Percentiles rank a stretch among this genome's conserved stretches.
Evolutionary conservation across 169 alveolate species (phyloP).

Genomic region (Cryptosporidium sp.): DNA sequence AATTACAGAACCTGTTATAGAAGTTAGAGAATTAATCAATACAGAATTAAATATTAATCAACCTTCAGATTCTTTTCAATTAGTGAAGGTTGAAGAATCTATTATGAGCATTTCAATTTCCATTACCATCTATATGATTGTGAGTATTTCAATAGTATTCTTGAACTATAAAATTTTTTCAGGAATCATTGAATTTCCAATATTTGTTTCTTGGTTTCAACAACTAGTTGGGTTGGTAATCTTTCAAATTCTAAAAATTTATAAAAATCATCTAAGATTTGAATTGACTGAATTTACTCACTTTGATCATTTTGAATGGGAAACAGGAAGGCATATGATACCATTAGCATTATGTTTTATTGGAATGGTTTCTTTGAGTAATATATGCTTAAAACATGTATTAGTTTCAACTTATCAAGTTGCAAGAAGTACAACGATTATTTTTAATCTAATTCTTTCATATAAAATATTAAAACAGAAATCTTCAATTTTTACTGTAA

Average conservation of each 20-base stretch:
- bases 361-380: conserved; percentile 77
- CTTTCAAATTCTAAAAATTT: neutral
- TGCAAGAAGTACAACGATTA: conserved; percentile 78
- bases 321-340: conserved; percentile 4
- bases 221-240: conserved; percentile 68
- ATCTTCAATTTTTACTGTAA: neutral
- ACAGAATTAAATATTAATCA: too few relatives aligned
- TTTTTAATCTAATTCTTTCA: conserved; percentile 72
- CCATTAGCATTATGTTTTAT: conserved; percentile 71
- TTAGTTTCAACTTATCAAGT: conserved; percentile 80
- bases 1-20: neutral
- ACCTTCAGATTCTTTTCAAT: neutral
- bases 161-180: conserved; percentile 15
- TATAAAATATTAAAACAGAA: conserved; percentile 54
- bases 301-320: neutral
- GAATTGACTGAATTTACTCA: conserved; percentile 18
- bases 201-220: conserved; percentile 78
- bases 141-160: conserved; percentile 11
- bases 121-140: neutral
- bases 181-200: conserved; percentile 37
- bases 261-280: neutral
- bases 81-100: neutral
- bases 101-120: neutral
- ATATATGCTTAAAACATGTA: conserved; percentile 74
- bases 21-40: neutral